Evolutionary conservation across 1,284 basidiomycete species (phyloP).

Genomic region (Marasmius fiardii): DNA sequence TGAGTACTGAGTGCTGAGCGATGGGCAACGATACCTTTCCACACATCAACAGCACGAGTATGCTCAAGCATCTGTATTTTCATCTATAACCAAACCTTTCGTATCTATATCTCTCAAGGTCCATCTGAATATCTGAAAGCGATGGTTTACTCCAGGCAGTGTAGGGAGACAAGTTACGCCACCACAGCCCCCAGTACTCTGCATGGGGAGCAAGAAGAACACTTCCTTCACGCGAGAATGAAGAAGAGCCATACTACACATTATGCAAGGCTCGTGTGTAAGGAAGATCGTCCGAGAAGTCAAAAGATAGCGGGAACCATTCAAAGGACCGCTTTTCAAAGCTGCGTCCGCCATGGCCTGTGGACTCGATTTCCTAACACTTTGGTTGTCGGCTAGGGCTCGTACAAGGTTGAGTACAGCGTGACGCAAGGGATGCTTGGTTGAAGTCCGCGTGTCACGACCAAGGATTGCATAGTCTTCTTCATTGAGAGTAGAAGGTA

Average conservation of each 20-base stretch:
- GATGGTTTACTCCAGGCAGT: constrained; percentile 80
- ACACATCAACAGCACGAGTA: not conserved
- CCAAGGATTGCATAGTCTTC: constrained; percentile 48
- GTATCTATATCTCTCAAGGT: constrained; percentile 22
- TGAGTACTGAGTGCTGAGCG: no score
- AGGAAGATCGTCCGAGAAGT: constrained; percentile 81
- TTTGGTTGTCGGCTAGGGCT: constrained; percentile 55
- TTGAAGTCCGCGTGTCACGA: constrained; percentile 67
- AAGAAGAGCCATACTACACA: constrained; percentile 93
- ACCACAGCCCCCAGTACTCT: constrained; percentile 73
- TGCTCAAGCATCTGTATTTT: constrained; percentile 38
- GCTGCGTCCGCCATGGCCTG: constrained; percentile 11
- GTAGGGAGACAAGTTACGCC: constrained; percentile 67
- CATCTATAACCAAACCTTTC: constrained; percentile 31
- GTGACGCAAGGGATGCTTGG: constrained; percentile 78
- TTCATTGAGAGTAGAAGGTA: constrained; percentile 58
- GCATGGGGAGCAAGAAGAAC: constrained; percentile 70
- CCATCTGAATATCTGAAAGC: constrained; percentile 71
- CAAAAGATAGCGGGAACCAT: constrained; percentile 81
- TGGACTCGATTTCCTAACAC: constrained; percentile 7
- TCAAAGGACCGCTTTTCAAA: constrained; percentile 29
- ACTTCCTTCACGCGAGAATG: constrained; percentile 89
- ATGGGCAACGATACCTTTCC: no score
- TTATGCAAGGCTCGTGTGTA: constrained; percentile 93
- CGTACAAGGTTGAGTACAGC: constrained; percentile 78